Conservation (phyloP, 2,329 filamentous ascomycete genomes). For the Fusarium sp. region DNA sequence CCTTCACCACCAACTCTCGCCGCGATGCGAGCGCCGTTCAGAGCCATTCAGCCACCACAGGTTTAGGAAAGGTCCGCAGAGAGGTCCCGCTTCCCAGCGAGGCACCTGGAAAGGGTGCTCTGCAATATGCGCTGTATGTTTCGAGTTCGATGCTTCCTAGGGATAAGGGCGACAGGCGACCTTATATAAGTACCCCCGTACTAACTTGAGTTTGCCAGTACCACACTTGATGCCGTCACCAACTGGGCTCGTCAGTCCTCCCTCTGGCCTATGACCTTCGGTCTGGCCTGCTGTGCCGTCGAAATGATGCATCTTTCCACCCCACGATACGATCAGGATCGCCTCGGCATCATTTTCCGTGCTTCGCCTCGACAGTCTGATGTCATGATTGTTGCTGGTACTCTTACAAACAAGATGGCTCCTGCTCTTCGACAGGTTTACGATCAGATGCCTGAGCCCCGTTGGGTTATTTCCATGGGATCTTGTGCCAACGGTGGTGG, state of each 20-base stretch:
- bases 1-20: constrained; percentile 74
- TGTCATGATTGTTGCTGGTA: constrained; percentile 94
- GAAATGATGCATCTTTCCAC: constrained; percentile 95
- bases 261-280: constrained; percentile 90
- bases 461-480: constrained; percentile 88
- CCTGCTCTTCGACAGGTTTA: constrained; percentile 91
- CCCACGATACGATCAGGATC: constrained; percentile 89
- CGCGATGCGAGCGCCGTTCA: constrained; percentile 72
- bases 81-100: constrained; percentile 84
- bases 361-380: constrained; percentile 89
- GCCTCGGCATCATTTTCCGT: constrained; percentile 90
- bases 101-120: constrained; percentile 80
- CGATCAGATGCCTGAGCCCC: constrained; percentile 94
- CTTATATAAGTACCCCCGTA: background rate
- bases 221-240: constrained; percentile 81
- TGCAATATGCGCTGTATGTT: constrained; percentile 89
- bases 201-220: constrained; percentile 61
- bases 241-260: constrained; percentile 90
- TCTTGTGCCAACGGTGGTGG: constrained; percentile 87
- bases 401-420: constrained; percentile 96
- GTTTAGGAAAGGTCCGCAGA: constrained; percentile 69
- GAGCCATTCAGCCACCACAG: constrained; percentile 66
- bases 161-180: constrained; percentile 1
- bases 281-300: constrained; percentile 87
- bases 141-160: background rate